Evolutionary conservation across 176 grass and related monocot species (phyloP).

Genomic region (Neostapfia colusana): DNA sequence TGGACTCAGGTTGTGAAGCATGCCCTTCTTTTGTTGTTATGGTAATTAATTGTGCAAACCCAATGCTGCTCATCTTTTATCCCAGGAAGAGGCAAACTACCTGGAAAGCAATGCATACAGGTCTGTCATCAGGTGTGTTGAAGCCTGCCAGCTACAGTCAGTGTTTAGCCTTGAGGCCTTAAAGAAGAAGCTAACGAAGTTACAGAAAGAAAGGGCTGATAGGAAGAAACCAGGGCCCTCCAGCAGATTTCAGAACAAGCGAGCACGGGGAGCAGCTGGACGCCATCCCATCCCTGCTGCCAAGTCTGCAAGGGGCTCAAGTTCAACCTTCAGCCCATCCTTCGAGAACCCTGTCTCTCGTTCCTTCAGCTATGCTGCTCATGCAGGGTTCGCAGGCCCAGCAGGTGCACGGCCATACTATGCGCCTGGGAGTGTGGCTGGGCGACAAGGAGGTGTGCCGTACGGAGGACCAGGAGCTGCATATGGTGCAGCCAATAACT

Average conservation of each 20-base stretch:
- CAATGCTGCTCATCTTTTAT: constrained; percentile 1
- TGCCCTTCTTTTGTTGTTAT: not conserved
- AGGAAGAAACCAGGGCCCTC: constrained; percentile 47
- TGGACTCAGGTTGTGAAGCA: constrained; percentile 4
- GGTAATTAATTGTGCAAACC: not conserved
- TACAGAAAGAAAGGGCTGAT: constrained; percentile 65
- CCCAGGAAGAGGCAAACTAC: constrained; percentile 55
- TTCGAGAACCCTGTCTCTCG: constrained; percentile 48
- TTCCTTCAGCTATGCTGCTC: constrained; percentile 34
- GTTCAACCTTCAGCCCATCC: constrained; percentile 35
- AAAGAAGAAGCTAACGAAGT: constrained; percentile 52
- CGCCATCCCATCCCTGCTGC: constrained; percentile 35
- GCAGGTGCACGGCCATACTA: constrained; percentile 27
- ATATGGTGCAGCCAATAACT: constrained; percentile 19
- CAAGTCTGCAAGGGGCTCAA: constrained; percentile 42
- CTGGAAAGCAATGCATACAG: constrained; percentile 58
- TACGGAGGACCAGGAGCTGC: constrained; percentile 43
- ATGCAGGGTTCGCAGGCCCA: constrained; percentile 18
- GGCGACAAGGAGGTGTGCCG: constrained; percentile 20
- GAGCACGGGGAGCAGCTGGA: constrained; percentile 30
- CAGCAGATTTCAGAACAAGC: constrained; percentile 50
- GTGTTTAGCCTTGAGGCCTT: constrained; percentile 47
- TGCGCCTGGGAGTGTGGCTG: constrained; percentile 8
- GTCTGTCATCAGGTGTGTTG: constrained; percentile 70
- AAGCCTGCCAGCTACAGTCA: constrained; percentile 60